Conservation (phyloP, 2,329 filamentous ascomycete genomes). For the Xylaria sp. region DNA sequence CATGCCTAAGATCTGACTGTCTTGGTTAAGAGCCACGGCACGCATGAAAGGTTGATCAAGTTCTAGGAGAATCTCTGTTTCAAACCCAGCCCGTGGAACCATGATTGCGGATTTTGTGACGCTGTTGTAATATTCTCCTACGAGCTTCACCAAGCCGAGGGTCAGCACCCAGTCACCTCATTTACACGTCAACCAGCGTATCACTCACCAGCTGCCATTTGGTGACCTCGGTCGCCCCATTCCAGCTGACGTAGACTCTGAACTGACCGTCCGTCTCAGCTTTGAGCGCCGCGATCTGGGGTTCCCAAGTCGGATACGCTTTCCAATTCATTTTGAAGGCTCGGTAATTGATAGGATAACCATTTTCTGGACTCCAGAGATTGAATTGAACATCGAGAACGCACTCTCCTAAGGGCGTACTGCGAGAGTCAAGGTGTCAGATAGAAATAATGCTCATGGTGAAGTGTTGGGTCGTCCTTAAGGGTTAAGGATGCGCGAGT, state of each 20-base stretch:
- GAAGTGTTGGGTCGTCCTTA: no score
- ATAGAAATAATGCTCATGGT: not conserved
- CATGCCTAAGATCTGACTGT: conserved; percentile 23
- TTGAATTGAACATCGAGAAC: conserved; percentile 50
- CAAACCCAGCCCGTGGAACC: conserved; percentile 27
- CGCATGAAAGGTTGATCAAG: conserved; percentile 9
- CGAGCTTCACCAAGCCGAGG: conserved; percentile 3
- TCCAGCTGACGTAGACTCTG: conserved; percentile 37
- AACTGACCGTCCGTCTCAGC: not conserved
- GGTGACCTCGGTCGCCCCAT: conserved; percentile 37
- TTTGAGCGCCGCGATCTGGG: conserved; percentile 28
- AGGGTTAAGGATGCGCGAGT: not conserved
- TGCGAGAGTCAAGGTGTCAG: not conserved
- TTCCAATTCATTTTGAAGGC: conserved; percentile 50
- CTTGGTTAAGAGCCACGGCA: conserved; percentile 28
- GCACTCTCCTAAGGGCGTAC: conserved; percentile 45
- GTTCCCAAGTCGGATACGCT: conserved; percentile 36
- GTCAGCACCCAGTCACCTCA: conserved; percentile 1
- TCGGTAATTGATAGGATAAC: conserved; percentile 45
- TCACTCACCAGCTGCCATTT: conserved; percentile 35
- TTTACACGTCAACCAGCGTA: not conserved
- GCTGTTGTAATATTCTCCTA: not conserved
- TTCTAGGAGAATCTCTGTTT: conserved; percentile 30
- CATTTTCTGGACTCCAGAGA: conserved; percentile 43
- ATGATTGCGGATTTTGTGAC: not conserved